These are phyloP conservation scores for Nothophoma quercina DNA, from an alignment of 2,329 filamentous ascomycete species.

Conservation along the genomic window DNA sequence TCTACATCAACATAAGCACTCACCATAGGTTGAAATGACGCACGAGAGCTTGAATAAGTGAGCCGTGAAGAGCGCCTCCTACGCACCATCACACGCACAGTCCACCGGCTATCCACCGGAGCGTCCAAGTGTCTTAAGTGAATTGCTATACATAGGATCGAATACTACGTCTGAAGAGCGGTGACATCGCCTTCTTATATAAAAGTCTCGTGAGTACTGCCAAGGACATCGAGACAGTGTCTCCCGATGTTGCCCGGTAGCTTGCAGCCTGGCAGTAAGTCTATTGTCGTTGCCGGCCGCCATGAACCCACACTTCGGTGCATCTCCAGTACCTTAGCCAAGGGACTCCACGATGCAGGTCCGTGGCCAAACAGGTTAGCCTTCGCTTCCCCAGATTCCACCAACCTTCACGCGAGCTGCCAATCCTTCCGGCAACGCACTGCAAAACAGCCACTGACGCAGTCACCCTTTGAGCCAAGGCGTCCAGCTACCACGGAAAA, in stretches of 20 bases:
- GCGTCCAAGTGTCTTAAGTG: background rate
- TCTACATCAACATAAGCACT: background rate
- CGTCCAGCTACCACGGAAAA: background rate
- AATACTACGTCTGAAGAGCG: background rate
- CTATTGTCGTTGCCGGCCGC: background rate
- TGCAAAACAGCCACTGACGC: slow-evolving; percentile 3
- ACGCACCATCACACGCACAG: too few relatives aligned
- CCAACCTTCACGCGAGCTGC: slow-evolving; percentile 6
- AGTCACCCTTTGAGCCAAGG: slow-evolving; percentile 1
- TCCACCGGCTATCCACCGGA: background rate
- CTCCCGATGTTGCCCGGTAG: background rate
- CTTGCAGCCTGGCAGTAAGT: too few relatives aligned
- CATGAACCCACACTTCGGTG: background rate
- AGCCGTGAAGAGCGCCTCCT: too few relatives aligned
- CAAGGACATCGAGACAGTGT: background rate
- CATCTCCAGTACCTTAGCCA: background rate
- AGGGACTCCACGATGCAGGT: background rate
- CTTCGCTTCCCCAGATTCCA: slow-evolving; percentile 12
- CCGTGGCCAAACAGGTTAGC: background rate
- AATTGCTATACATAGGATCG: background rate
- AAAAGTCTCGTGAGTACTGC: background rate
- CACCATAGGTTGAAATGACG: too few relatives aligned
- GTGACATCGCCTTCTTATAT: slow-evolving; percentile 3
- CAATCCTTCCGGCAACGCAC: background rate
- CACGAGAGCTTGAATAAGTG: too few relatives aligned